A percentile compares a stretch with the other conserved stretches of the same genome.
phyloP scores from a whole-genome alignment of 2,329 filamentous ascomycete species.

The Apiospora phragmitis region DNA sequence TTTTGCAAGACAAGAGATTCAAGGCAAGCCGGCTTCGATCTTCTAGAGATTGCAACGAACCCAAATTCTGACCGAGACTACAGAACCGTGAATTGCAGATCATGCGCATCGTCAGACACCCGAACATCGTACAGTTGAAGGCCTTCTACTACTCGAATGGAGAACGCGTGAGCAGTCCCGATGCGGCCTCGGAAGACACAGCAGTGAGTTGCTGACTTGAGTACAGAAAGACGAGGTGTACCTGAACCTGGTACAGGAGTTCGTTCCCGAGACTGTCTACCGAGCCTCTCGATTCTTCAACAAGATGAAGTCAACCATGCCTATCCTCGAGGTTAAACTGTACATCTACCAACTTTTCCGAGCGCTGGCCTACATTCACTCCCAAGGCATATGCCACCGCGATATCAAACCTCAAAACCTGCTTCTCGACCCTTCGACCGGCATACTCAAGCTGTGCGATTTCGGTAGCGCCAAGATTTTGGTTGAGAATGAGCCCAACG shows the following conservation, averaged over 20 bases:
- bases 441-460: conserved; percentile 95
- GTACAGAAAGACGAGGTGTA: conserved; percentile 94
- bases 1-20: conserved; percentile 98
- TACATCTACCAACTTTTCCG: conserved; percentile 99
- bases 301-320: conserved; percentile 99
- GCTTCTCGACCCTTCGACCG: conserved; percentile 85
- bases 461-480: conserved; percentile 99
- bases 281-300: conserved; percentile 98
- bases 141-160: conserved; percentile 99
- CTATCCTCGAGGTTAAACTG: conserved; percentile 96
- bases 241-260: conserved; percentile 96
- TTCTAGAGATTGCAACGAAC: neutral
- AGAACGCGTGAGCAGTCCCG: conserved; percentile 70
- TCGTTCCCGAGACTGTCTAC: conserved; percentile 97
- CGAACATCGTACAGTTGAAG: conserved; percentile 98
- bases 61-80: conserved; percentile 9
- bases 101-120: conserved; percentile 98
- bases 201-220: conserved; percentile 15
- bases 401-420: conserved; percentile 99
- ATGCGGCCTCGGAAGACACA: conserved; percentile 13
- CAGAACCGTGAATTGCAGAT: conserved; percentile 99
- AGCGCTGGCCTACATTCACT: conserved; percentile 97
- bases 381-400: conserved; percentile 96
- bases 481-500: conserved; percentile 97
- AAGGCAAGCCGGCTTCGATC: conserved; percentile 63